A percentile compares a stretch with the other conserved stretches of the same genome.
phyloP scores from a whole-genome alignment of 2,329 filamentous ascomycete species.

The Orbilia javanica region DNA sequence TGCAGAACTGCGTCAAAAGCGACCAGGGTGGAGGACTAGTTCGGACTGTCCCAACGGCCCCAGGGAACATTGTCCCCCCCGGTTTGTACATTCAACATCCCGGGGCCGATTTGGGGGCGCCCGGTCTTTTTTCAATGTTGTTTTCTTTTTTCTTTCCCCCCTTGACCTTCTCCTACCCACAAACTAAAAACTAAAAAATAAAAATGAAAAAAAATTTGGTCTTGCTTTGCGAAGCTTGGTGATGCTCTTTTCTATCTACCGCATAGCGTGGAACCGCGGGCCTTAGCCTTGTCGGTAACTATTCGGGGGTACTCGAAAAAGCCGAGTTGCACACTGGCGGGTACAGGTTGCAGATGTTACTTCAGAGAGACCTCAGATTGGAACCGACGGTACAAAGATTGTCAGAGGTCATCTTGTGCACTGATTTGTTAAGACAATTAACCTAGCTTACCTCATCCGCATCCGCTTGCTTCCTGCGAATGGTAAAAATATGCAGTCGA shows the following conservation, averaged over 20 bases:
- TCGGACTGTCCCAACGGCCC: constrained; percentile 45
- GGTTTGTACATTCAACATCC: constrained; percentile 14
- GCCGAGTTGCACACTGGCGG: too few relatives aligned
- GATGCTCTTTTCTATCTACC: constrained; percentile 45
- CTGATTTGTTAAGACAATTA: constrained; percentile 11
- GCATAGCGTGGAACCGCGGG: constrained; percentile 50
- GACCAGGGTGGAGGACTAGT: constrained; percentile 41
- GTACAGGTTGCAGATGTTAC: constrained; percentile 15
- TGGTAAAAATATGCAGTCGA: constrained; percentile 56
- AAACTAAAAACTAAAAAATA: too few relatives aligned
- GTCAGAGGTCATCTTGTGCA: constrained; percentile 23
- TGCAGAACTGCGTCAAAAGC: constrained; percentile 57
- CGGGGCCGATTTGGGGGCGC: not conserved
- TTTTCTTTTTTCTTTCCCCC: not conserved
- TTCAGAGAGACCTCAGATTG: constrained; percentile 23
- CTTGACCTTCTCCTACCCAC: too few relatives aligned
- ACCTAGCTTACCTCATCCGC: constrained; percentile 58
- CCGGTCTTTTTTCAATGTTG: constrained; percentile 6
- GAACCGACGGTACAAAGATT: constrained; percentile 28
- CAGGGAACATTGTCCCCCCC: constrained; percentile 33
- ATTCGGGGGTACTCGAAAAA: constrained; percentile 35
- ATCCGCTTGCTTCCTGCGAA: constrained; percentile 58
- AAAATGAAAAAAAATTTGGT: constrained; percentile 12
- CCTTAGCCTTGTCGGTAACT: constrained; percentile 22
- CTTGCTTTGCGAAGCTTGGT: constrained; percentile 36